Base-by-base conservation (phyloP, 345 rosid species). In the Citrus mangshanensis region DNA sequence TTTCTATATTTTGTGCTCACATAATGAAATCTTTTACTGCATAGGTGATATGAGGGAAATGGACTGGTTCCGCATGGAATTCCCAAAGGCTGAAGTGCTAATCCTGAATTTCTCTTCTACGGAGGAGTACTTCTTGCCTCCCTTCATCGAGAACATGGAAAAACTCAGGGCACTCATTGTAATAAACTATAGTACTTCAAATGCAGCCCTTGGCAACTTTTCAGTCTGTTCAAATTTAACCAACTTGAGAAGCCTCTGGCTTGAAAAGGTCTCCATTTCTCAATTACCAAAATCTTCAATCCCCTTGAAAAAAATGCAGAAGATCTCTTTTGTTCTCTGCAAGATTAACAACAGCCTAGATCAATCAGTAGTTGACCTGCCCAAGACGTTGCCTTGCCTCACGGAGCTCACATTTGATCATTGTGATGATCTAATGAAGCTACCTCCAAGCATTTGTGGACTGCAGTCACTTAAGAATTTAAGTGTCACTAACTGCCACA, bases 401-500 rank as follows among this genome's bases (percentile, higher is more conserved):
- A 74, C 30, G 0, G 98, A 94, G 69, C 88, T 96, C 19, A 85
- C 91, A 27, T 86, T 96, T 28, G 98, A 96, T 82, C 95, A 93
- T 69, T 94, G 97, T 66, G 89, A 91, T 32, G 98, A 94, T 84
- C 81, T 96, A 64, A 66, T 77, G 32, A 78, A 84, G 83, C 76
- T 96, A 40, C 98, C 98, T 42, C 18, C 84, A 19, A 86, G 89
- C 86, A 84, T 93, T 40, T 89, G 94, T 72, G 13, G 79, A 7
- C 70, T 88, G 81, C 84, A 70, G 16, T 81, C 87, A 12, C 93
- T 96, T 3, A 80, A 84, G 46, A 88, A 77, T 67, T 89, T 96
- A 22, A 94, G 98, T 82, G 77, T 93, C 83, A 94, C 97, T 66
- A 91, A 96, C 73, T 96, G 98, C 92, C 97, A 93, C 87, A 86